Base-by-base conservation (phyloP, 2,329 filamentous ascomycete species). In the Cercospora brassicicola region DNA sequence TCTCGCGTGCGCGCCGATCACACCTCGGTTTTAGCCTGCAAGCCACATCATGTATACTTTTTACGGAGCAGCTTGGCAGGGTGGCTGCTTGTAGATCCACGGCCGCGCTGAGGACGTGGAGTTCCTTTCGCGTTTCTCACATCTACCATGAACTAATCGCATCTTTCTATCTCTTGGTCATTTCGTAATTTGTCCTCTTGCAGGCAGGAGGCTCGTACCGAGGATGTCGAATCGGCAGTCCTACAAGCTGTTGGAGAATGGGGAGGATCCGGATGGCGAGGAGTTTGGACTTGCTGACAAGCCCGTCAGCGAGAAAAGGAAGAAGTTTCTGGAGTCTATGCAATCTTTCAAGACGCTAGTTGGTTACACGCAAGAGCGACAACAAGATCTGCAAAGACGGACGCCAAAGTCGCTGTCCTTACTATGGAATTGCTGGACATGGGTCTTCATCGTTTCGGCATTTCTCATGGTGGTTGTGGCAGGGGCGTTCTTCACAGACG, bases 161-260 rank as follows among this genome's bases (percentile, higher is more conserved):
- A 26, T 31, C 55, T 59, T 59, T 30, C n/a, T 51, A 28, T 55
- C 48, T 42, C 36, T 55, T 55, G 31, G 55, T 36, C 31, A 31
- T 59, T 59, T 36, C n/a, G 15, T 59, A 33, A 10, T 15, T 59
- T 36, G 30, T 13, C 55, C 48, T 55, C 48, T 18, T 59, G 31
- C 55, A 36, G 55, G 55, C 55, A 33, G 55, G 55, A 36, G 48
- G 48, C 26, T 13, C 48, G 48, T 23, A 31, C 13, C 18, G 20
- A 64, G 8, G 65, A 74, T 74, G 70, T 62, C 69, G 57, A 65
- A 61, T 20, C 64, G 62, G 20, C 69, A 71, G 31, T 67, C 66
- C 7, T 72, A 72, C 67, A 69, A 69, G 36, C 62, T 67, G 26
- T 66, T 72, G 20, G 69, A 69, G 56, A 67, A 68, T 53, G 71